phyloP scores from a whole-genome alignment of 495 filamentous ascomycete genomes.

The Neurospora tetraspora region DNA sequence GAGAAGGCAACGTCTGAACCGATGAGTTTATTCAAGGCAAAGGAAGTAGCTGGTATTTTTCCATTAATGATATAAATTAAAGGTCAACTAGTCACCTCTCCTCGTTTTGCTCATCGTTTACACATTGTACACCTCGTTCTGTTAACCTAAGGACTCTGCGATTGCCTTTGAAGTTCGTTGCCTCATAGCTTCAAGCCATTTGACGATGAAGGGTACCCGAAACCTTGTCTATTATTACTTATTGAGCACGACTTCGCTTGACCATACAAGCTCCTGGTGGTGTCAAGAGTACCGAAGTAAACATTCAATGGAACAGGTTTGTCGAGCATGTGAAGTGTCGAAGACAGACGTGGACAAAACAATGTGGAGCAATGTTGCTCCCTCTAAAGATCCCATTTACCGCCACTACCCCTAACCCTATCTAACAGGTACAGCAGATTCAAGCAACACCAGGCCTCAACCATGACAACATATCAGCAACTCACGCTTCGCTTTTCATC shows the following conservation, averaged over 20 bases:
- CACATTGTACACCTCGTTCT: background rate
- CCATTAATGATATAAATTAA: background rate
- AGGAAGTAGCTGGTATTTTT: background rate
- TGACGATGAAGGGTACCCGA: background rate
- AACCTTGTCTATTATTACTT: too few species aligned
- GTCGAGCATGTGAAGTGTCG: background rate
- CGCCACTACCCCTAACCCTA: background rate
- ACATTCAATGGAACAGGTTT: background rate
- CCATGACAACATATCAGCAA: background rate
- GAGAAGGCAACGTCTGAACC: background rate
- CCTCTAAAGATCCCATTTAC: background rate
- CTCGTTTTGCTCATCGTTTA: background rate
- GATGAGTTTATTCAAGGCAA: background rate
- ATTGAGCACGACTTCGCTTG: background rate
- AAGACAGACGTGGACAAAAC: background rate
- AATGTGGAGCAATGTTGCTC: background rate
- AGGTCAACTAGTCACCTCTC: background rate
- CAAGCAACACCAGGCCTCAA: background rate
- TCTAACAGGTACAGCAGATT: background rate
- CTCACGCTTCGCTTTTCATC: background rate
- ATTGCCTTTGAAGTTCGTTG: background rate
- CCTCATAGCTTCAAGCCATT: background rate
- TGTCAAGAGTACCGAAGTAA: background rate
- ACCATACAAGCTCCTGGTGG: background rate
- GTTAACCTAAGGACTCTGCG: background rate